phyloP scores from a whole-genome alignment of 169 alveolate genomes.

The Condylostoma magnum region DNA sequence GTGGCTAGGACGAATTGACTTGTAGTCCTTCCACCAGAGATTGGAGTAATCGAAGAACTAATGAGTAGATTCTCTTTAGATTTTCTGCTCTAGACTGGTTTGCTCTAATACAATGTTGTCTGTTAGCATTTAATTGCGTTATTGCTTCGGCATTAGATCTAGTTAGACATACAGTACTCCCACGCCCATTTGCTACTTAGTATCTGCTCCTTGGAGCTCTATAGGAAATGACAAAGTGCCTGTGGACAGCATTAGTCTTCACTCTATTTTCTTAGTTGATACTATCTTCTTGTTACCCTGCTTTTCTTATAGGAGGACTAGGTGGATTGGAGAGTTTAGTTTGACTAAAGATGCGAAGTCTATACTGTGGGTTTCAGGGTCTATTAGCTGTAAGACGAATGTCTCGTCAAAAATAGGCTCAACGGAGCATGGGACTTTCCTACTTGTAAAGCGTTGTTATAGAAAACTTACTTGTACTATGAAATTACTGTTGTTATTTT shows the following conservation, averaged over 20 bases:
- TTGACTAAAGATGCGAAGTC: slow-evolving; percentile 45
- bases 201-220: slow-evolving; percentile 46
- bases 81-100: slow-evolving; percentile 44
- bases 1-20: slow-evolving; percentile 51
- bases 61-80: slow-evolving; percentile 44
- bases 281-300: slow-evolving; percentile 35
- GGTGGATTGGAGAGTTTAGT: slow-evolving; percentile 41
- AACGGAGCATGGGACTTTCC: slow-evolving; percentile 18
- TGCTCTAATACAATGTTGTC: slow-evolving; percentile 42
- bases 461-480: slow-evolving; percentile 29
- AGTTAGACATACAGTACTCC: slow-evolving; percentile 43
- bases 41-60: slow-evolving; percentile 49
- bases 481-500: slow-evolving; percentile 30
- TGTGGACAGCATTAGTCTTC: slow-evolving; percentile 53
- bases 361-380: background rate
- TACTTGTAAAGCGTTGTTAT: slow-evolving; percentile 32
- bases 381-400: background rate
- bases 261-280: slow-evolving; percentile 54
- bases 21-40: slow-evolving; percentile 62
- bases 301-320: slow-evolving; percentile 32
- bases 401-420: slow-evolving; percentile 37
- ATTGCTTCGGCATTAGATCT: slow-evolving; percentile 40
- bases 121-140: slow-evolving; percentile 26
- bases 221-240: slow-evolving; percentile 41
- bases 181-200: slow-evolving; percentile 36